Evolutionary conservation across 1,139 yeast species (phyloP).

Genomic region (Nakaseomyces uthaithaninus): DNA sequence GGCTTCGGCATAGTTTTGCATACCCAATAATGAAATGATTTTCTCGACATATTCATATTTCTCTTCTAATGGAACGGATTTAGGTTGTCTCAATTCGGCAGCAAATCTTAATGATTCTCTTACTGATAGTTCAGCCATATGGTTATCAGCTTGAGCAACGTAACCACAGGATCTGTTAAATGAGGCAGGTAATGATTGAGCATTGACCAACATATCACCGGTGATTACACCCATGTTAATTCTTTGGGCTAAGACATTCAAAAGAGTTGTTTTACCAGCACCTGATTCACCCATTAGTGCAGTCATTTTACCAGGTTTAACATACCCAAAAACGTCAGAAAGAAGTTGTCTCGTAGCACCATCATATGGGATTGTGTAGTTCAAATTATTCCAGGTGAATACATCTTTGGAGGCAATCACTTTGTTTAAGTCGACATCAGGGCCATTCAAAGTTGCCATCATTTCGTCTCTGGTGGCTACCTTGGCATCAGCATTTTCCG

Average conservation of each 20-base stretch:
- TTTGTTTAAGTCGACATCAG: constrained; percentile 34
- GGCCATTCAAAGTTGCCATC: constrained; percentile 38
- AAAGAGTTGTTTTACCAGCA: constrained; percentile 60
- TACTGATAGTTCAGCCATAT: constrained; percentile 49
- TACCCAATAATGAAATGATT: constrained; percentile 47
- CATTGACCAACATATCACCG: constrained; percentile 59
- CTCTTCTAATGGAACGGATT: constrained; percentile 40
- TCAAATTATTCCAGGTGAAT: constrained; percentile 48
- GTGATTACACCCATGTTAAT: constrained; percentile 51
- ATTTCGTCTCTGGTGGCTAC: constrained; percentile 39
- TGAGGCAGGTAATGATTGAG: constrained; percentile 43
- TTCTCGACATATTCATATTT: constrained; percentile 53
- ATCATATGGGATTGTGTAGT: constrained; percentile 44
- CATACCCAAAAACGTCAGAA: constrained; percentile 54
- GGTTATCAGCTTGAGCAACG: constrained; percentile 60
- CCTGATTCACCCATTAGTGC: constrained; percentile 66
- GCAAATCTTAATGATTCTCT: constrained; percentile 55
- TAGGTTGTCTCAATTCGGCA: constrained; percentile 51
- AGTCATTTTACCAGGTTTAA: constrained; percentile 57
- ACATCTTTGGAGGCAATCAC: constrained; percentile 37
- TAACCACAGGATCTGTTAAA: constrained; percentile 57
- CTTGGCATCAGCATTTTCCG: constrained; percentile 37
- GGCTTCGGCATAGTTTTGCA: constrained; percentile 57
- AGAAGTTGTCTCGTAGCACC: constrained; percentile 43
- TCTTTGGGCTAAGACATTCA: constrained; percentile 53